Base-by-base conservation (phyloP, 2,329 filamentous ascomycete genomes). In the Sporothrix euskadiensis region DNA sequence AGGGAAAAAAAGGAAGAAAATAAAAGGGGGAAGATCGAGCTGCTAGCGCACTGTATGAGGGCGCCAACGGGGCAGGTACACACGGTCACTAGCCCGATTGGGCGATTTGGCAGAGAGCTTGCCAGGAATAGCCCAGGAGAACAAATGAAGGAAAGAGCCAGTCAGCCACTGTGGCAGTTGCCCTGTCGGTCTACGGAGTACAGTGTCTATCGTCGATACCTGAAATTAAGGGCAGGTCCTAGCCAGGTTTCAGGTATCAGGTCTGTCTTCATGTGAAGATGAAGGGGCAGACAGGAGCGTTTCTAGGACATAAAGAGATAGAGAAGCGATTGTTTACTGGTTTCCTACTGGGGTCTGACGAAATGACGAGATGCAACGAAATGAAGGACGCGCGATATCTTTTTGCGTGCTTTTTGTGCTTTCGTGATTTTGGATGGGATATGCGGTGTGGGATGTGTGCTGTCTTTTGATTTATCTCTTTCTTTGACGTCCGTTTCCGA, bases 191-290 rank as follows among this genome's bases (percentile, higher is more conserved):
- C 41, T 10, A 47, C 41, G 10, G 8, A 12, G 41, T 49, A 19
- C 14, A 9, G 41, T 44, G 41, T 44, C 41, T 44, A 49, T 49
- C 22, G 16, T 54, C 32, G 68, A 70, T 70, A 70, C 68, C 68
- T 57, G 6, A 70, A 70, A 70, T 70, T 70, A 70, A 47, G 68
- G 68, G n/a, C 52, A 54, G 32, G 16, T 2, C 19, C 68, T 57
- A 70, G 65, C 49, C 68, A 41, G 35, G 68, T 70, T 70, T 70
- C 68, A 70, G 10, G 68, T 59, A 70, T 52, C 65, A 22, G 56
- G 39, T 49, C 47, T 56, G 65, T 56, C 66, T 52, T 39, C 66
- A 54, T 69, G 26, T 69, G 44, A 54, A 69, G 26, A 32, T 65
- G 35, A 63, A 41, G 39, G 35, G n/a, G n/a, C 19, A 16, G 59